Evolutionary conservation across 2,329 filamentous ascomycete species (phyloP).

Genomic region (Ascocoryne sarcoides): DNA sequence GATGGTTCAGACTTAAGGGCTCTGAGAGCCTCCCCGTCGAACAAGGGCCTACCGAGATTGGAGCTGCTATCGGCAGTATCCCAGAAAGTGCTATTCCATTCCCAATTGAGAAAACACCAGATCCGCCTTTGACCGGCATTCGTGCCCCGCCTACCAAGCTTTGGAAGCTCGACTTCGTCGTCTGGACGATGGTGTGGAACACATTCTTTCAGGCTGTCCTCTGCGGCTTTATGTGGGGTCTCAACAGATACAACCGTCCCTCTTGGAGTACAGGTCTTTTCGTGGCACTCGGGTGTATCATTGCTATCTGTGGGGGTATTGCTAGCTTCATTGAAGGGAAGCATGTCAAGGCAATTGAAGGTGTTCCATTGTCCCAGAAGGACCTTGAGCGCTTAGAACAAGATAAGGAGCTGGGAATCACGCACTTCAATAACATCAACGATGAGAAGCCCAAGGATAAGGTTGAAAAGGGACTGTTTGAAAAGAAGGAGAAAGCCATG

Average conservation of each 20-base stretch:
- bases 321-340: slow-evolving; percentile 66
- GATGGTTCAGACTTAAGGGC: slow-evolving; percentile 66
- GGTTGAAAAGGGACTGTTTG: slow-evolving; percentile 16
- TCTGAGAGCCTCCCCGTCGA: slow-evolving; percentile 48
- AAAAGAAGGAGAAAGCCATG: background rate
- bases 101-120: slow-evolving; percentile 53
- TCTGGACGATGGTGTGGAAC: slow-evolving; percentile 73
- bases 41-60: slow-evolving; percentile 45
- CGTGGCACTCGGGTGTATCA: slow-evolving; percentile 63
- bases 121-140: slow-evolving; percentile 61
- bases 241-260: slow-evolving; percentile 65
- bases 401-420: slow-evolving; percentile 47
- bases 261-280: slow-evolving; percentile 74
- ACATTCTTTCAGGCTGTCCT: slow-evolving; percentile 68
- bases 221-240: slow-evolving; percentile 74
- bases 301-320: slow-evolving; percentile 59
- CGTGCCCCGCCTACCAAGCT: slow-evolving; percentile 56
- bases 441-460: slow-evolving; percentile 41
- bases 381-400: slow-evolving; percentile 42
- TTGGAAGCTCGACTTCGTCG: slow-evolving; percentile 73
- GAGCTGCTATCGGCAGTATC: slow-evolving; percentile 30
- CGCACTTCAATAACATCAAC: slow-evolving; percentile 49
- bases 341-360: slow-evolving; percentile 62
- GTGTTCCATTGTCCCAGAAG: slow-evolving; percentile 52
- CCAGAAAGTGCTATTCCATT: slow-evolving; percentile 47